Base-by-base conservation (phyloP, 1,284 basidiomycete species). In the Sphagnurus paluster region DNA sequence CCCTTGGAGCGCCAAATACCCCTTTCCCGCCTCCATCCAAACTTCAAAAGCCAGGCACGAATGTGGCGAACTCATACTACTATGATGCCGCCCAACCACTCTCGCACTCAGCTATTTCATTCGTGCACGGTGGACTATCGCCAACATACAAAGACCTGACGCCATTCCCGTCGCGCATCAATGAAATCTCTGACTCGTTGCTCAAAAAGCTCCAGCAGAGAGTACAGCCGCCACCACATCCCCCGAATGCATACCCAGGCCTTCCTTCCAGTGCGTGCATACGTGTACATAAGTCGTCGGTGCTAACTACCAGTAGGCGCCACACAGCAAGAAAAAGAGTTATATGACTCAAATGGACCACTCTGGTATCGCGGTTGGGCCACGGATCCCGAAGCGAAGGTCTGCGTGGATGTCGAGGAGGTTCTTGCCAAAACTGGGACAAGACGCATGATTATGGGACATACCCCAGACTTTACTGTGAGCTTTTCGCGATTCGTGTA, bases 311-410 rank as follows among this genome's bases (percentile, higher is more conserved):
- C 54, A 84, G 9, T 80, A 52, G 80, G 73, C 30, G 73, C 87
- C 3, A 87, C 85, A 0, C 53, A 56, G 0, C 83, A 82, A 43
- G 93, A 97, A 64, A 61, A 69, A 5, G 75, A 79, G 36, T 63
- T 97, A 36, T 95, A 94, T 60, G 77, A 73, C 11, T 64, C 74
- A 0, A 82, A 92, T 42, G 93, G 93, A 0, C 91, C 90, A 16
- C 65, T 92, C 41, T 97, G 93, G 93, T 94, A 93, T 64, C 79
- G 93, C 20, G 92, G 92, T 0, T 93, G 90, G 87, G 91, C 90
- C 10, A 69, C 84, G 25, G 83, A 87, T 7, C 69, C 74, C 16
- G 89, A 91, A 45, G 74, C 76, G 36, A 71, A 72, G 41, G 83
- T 87, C 0, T 98, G 93, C 62, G 62, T 58, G 1, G 76, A 79